Percentiles rank a stretch among this genome's conserved stretches.
These are phyloP conservation scores for Colletotrichum aenigma DNA, from an alignment of 2,329 filamentous ascomycete species.

Conservation along the genomic window DNA sequence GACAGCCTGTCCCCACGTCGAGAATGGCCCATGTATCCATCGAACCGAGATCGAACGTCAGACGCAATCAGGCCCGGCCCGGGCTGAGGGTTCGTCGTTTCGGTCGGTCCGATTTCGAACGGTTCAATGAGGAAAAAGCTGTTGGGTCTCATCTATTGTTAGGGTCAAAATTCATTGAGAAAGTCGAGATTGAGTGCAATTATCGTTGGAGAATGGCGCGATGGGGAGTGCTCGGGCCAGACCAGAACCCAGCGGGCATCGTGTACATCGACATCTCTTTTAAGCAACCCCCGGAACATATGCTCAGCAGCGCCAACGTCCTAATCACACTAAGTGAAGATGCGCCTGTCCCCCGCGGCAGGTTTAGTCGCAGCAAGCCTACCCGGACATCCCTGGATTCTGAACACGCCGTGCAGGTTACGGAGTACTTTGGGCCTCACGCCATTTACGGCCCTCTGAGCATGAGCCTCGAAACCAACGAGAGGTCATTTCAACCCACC, in stretches of 20 bases:
- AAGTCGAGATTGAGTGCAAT: neutral
- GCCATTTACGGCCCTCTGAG: neutral
- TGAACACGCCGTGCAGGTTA: neutral
- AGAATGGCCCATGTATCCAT: neutral
- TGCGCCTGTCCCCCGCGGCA: accelerated
- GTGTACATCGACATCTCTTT: neutral
- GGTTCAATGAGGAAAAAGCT: neutral
- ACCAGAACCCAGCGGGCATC: neutral
- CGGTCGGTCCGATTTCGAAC: neutral
- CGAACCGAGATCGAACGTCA: neutral
- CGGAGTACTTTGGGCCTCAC: neutral
- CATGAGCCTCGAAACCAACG: neutral
- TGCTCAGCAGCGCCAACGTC: neutral
- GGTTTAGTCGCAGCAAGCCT: accelerated
- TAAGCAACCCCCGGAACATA: accelerated
- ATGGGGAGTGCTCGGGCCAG: neutral
- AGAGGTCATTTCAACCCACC: neutral
- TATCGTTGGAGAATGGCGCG: neutral
- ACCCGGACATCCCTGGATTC: neutral
- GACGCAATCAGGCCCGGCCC: neutral
- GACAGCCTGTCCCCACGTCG: conserved; percentile 32
- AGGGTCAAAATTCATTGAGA: neutral
- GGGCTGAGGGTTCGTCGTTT: neutral
- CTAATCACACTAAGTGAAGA: neutral
- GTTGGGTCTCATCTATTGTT: neutral